Conservation (phyloP, 2,329 filamentous ascomycete genomes). For the Sarocladium oryzae region DNA sequence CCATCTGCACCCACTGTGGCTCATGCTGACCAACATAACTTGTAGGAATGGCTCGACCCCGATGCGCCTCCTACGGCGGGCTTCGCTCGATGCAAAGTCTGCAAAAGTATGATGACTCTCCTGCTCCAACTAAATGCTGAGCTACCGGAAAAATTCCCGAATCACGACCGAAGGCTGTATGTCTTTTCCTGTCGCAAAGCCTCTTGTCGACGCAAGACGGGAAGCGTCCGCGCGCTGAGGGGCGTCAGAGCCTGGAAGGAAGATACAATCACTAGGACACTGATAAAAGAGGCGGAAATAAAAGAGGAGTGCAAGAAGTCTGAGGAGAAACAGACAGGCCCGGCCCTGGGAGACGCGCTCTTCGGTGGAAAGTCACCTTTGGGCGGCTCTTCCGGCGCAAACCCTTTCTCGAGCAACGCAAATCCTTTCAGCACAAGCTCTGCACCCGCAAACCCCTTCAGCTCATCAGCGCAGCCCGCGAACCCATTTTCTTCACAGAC, state of each 20-base stretch:
- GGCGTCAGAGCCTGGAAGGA: conserved; percentile 53
- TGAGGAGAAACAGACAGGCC: conserved; percentile 28
- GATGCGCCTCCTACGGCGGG: conserved; percentile 64
- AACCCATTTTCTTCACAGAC: conserved; percentile 22
- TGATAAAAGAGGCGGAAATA: conserved; percentile 23
- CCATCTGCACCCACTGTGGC: neutral
- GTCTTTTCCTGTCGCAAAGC: conserved; percentile 76
- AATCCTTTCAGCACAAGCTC: conserved; percentile 39
- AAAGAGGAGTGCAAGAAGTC: conserved; percentile 24
- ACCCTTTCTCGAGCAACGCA: conserved; percentile 53
- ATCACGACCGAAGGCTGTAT: conserved; percentile 82
- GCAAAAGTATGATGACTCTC: conserved; percentile 75
- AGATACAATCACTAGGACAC: conserved; percentile 18
- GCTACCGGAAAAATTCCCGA: conserved; percentile 76
- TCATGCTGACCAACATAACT: too few relatives aligned
- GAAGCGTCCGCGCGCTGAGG: conserved; percentile 71
- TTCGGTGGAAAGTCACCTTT: conserved; percentile 45
- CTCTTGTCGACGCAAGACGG: conserved; percentile 73
- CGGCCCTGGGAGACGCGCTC: conserved; percentile 57
- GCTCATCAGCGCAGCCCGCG: conserved; percentile 16
- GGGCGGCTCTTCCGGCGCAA: conserved; percentile 32
- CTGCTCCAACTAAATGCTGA: conserved; percentile 89
- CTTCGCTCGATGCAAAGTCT: conserved; percentile 79
- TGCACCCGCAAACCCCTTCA: conserved; percentile 24
- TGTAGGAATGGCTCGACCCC: conserved; percentile 82